Conservation (phyloP, 352 stramenopile genomes). For the Phytopythium oedochilum region DNA sequence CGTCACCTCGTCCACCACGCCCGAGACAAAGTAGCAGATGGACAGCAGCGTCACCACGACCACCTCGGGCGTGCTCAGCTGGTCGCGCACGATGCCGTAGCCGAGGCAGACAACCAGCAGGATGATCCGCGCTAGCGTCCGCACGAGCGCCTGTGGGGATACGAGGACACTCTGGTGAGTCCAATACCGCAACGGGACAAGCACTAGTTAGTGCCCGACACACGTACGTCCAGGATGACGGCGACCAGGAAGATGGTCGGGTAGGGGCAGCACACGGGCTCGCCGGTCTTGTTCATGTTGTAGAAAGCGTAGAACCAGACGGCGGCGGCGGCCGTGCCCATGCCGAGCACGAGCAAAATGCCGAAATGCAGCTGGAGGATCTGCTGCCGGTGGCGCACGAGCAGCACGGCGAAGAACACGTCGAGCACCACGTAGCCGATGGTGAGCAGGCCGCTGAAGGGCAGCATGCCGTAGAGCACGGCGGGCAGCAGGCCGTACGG, state of each 20-base stretch:
- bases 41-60: conserved; percentile 58
- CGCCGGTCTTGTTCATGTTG: conserved; percentile 85
- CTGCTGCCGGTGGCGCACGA: conserved; percentile 65
- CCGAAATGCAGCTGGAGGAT: conserved; percentile 78
- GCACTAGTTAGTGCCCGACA: not conserved
- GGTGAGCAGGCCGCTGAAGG: conserved; percentile 72
- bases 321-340: conserved; percentile 53
- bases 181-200: too few relatives aligned
- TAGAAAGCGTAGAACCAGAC: conserved; percentile 86
- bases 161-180: too few relatives aligned
- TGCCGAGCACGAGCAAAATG: conserved; percentile 75
- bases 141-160: conserved; percentile 53
- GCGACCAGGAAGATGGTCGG: conserved; percentile 78
- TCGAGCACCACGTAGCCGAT: conserved; percentile 76
- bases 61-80: conserved; percentile 47
- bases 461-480: conserved; percentile 81
- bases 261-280: conserved; percentile 88
- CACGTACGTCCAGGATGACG: conserved; percentile 76
- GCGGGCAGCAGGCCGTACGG: conserved; percentile 76
- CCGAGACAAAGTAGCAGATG: conserved; percentile 70
- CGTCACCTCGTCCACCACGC: conserved; percentile 71
- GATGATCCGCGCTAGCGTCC: conserved; percentile 81
- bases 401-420: conserved; percentile 70
- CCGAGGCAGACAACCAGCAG: conserved; percentile 88
- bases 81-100: conserved; percentile 83